Conservation (phyloP, 345 rosid species). For the Trapa bicornis region DNA sequence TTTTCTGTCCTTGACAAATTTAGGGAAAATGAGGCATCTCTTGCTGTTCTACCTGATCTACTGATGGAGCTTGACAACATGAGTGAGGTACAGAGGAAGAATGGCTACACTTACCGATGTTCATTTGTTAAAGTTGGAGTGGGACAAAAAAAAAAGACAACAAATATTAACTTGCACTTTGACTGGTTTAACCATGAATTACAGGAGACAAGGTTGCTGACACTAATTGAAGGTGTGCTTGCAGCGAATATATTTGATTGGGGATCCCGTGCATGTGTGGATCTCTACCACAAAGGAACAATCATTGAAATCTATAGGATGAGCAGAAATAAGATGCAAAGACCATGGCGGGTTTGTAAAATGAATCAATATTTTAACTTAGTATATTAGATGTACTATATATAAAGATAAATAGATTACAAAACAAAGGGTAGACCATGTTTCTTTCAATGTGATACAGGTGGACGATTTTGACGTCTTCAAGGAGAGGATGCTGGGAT, state of each 20-base stretch:
- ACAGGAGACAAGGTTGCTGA: slow-evolving; percentile 86
- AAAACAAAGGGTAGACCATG: not conserved
- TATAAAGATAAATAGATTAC: not conserved
- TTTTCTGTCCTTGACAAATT: slow-evolving; percentile 5
- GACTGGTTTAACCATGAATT: slow-evolving; percentile 8
- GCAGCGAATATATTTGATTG: slow-evolving; percentile 99
- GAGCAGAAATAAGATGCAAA: slow-evolving; percentile 97
- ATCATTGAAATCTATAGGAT: slow-evolving; percentile 96
- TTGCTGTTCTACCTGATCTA: slow-evolving; percentile 87
- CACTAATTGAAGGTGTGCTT: slow-evolving; percentile 85
- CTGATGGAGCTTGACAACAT: slow-evolving; percentile 72
- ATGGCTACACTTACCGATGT: not conserved
- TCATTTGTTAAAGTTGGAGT: not conserved
- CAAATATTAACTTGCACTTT: not conserved
- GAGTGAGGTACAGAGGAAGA: slow-evolving; percentile 53
- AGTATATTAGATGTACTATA: not conserved
- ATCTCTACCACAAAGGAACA: slow-evolving; percentile 94
- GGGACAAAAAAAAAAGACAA: too few species aligned
- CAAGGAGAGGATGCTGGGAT: slow-evolving; percentile 78
- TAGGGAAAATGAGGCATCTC: slow-evolving; percentile 99
- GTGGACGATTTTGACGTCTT: slow-evolving; percentile 92
- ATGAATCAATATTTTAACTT: not conserved
- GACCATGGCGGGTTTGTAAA: slow-evolving; percentile 86
- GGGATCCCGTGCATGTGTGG: slow-evolving; percentile 99
- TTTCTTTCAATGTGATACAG: slow-evolving; percentile 22